Evolutionary conservation across 139 green algal genomes (phyloP), one percentile per base, ranked within the genome.

Genomic region (Coelastrella sp.): DNA sequence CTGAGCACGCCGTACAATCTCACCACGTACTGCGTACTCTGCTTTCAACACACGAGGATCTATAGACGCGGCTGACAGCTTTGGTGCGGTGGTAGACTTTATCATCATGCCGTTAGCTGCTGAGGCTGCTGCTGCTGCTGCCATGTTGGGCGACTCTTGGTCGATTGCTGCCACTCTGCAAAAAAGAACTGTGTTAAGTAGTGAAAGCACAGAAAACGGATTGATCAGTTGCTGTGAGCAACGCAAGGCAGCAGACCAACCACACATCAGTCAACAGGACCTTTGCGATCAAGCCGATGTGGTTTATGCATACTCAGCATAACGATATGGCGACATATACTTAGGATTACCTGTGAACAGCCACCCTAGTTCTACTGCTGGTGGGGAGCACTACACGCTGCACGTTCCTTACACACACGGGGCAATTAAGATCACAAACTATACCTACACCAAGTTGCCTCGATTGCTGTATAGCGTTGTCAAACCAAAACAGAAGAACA

Each of bases 11-110:
- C 90, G 63, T 0, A 96, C 94, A 62, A 99, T 97, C 34, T 97
- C 96, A 5, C 96, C 96, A 5, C 96, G 90, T 23, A 99, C 96
- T 37, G 96, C 96, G 60, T 94, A 94, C 35, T 94, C 89, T 30
- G 87, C 85, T 9, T 85, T 40, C 3, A 91, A 72, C 2, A 93
- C 86, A 13, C 84, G 84, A 11, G 43, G 75, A 48, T 93, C 88
- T 8, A 93, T 84, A 0, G 69, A 88, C 11, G 84, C 79, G 11
- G 86, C 64, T 27, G 86, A 82, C 19, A 92, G 88, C 57, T 79
- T 51, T 13, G 78, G 78, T 13, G 78, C 78, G 9, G 48, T 32
- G 13, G 32, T 27, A 76, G 21, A 40, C 15, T 5, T 23, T 17
- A 35, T 13, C 4, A 50, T 9, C 4, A 23, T 69, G 34, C 66